Evolutionary conservation across 306 rosid genomes (phyloP).

Genomic region (Acmispon strigosus): DNA sequence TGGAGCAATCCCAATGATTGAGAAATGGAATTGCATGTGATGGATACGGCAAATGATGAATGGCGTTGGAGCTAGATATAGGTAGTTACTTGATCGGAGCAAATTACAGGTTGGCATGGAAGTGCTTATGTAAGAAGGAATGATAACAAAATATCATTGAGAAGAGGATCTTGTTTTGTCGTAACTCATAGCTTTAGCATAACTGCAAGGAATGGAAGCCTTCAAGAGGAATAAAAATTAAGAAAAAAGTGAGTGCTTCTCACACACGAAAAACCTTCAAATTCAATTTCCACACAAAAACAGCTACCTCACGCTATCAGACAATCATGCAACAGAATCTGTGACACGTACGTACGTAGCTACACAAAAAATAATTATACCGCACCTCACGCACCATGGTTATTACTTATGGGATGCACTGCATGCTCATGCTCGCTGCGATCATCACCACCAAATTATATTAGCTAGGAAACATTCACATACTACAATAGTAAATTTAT

Average conservation of each 20-base stretch:
- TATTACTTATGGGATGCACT: no score
- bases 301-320: no score
- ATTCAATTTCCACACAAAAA: no score
- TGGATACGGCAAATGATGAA: no score
- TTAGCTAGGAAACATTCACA: no score
- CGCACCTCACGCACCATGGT: no score
- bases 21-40: constrained; percentile 3
- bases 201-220: constrained; percentile 5
- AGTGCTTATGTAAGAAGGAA: constrained; percentile 1
- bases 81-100: not conserved
- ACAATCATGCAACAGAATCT: no score
- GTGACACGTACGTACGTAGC: no score
- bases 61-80: not conserved
- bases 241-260: not conserved
- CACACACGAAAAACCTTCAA: constrained; percentile 17
- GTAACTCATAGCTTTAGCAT: constrained; percentile 18
- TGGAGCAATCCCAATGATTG: constrained; percentile 18
- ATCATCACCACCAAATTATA: no score
- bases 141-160: constrained; percentile 5
- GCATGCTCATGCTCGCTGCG: no score
- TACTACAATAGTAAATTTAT: no score
- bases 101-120: not conserved
- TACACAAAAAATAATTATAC: no score
- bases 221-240: not conserved
- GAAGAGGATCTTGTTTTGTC: constrained; percentile 12